Evolutionary conservation across 1,284 basidiomycete genomes (phyloP).

Genomic region (Exobasidium rhododendri): DNA sequence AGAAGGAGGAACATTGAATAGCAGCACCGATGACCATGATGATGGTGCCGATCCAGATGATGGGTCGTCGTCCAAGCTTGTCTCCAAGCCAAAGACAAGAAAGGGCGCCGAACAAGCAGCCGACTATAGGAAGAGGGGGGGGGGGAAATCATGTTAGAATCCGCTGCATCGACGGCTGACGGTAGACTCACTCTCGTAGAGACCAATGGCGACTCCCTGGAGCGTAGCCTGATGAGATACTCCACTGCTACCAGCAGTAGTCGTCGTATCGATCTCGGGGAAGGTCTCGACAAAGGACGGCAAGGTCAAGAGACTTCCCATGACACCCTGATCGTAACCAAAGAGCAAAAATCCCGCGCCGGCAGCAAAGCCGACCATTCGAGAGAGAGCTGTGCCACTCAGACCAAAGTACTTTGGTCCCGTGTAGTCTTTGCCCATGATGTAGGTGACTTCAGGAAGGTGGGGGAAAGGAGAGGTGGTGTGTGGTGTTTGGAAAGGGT

Average conservation of each 20-base stretch:
- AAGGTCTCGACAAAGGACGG: conserved; percentile 34
- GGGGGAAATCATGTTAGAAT: background rate
- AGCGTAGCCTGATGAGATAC: conserved; percentile 34
- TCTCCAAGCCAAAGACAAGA: conserved; percentile 48
- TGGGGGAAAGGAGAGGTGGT: background rate
- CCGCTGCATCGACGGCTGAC: background rate
- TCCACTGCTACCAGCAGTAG: background rate
- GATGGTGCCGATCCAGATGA: conserved; percentile 46
- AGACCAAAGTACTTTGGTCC: conserved; percentile 35
- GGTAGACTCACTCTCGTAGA: conserved; percentile 39
- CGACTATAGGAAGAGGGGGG: conserved; percentile 17
- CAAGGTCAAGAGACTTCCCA: conserved; percentile 48
- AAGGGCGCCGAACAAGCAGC: conserved; percentile 49
- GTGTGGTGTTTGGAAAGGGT: background rate
- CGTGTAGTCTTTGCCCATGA: conserved; percentile 11
- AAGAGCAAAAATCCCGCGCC: conserved; percentile 46
- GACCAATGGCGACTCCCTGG: conserved; percentile 47
- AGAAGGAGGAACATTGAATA: conserved; percentile 30
- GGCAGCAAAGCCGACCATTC: conserved; percentile 45
- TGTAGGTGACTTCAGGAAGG: background rate
- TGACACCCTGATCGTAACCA: conserved; percentile 53
- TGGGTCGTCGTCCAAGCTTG: conserved; percentile 39
- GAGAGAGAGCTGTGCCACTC: conserved; percentile 34
- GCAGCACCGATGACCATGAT: conserved; percentile 45
- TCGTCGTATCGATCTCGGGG: conserved; percentile 40